Base-by-base conservation (phyloP, 495 filamentous ascomycete species). In the Lentithecium fluviatile region DNA sequence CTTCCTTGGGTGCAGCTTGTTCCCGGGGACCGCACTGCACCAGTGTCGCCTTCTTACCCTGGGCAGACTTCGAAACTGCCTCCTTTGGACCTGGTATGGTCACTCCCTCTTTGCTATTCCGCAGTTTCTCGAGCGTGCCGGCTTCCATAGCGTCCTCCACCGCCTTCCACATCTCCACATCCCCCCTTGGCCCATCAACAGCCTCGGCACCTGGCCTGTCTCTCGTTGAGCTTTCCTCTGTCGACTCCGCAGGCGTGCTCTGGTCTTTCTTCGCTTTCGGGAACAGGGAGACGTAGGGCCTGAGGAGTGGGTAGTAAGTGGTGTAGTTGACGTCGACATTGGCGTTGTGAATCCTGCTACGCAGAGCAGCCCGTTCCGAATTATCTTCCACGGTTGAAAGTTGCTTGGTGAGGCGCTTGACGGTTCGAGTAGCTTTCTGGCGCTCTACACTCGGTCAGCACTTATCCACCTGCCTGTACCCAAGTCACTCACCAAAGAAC, bases 241-340 rank as follows among this genome's bases (percentile, higher is more conserved):
- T 64, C 0, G 62, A 26, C 15, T 69, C 63, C 26, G 59, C 42
- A 23, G 36, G 38, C 26, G 50, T 58, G 32, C 37, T 59, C n/a
- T 50, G 25, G 8, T 53, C 48, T 57, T 26, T 56, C 23, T 62
- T 60, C 11, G 29, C 10, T 6, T 75, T 79, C 8, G 82, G 80
- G 67, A 89, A 97, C 5, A 97, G 75, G 19, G 88, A 84, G 55
- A 88, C 76, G 75, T 98, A 98, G 62, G 85, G 83, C 68, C 90
- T 84, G 58, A 82, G 78, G 40, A 90, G 82, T 5, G 94, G 94
- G 68, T 83, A 91, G 74, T 89, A 91, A 45, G 87, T 81, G 0
- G 90, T 84, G 68, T 98, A 98, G 69, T 92, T 73, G 56, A 93
- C 73, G 68, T 96, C 91, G 15, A 97, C 83, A 58, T 88, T 82